Conservation (phyloP, 208 protist species). For the Phytomonas sp. region DNA sequence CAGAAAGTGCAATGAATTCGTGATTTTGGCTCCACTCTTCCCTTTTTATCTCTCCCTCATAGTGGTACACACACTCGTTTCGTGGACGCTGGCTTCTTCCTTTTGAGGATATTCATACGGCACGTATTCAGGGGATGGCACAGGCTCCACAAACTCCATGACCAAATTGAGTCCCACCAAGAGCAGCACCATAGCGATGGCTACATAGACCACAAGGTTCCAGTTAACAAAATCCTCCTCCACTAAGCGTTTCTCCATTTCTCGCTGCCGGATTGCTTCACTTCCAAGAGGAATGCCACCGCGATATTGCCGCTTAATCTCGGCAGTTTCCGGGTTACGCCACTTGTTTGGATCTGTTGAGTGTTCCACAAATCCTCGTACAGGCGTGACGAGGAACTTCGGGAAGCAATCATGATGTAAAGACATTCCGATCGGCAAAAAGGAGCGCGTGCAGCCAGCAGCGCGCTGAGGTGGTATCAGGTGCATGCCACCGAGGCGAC, state of each 20-base stretch:
- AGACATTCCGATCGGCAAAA: background rate
- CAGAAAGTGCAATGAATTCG: background rate
- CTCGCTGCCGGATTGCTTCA: constrained; percentile 24
- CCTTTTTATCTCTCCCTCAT: background rate
- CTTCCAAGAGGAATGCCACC: constrained; percentile 55
- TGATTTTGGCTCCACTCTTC: background rate
- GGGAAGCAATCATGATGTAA: background rate
- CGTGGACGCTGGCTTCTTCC: background rate
- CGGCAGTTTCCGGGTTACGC: constrained; percentile 51
- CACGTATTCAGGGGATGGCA: constrained; percentile 57
- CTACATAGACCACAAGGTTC: constrained; percentile 31
- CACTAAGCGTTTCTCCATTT: constrained; percentile 36
- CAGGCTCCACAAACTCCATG: constrained; percentile 47
- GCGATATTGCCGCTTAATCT: constrained; percentile 48
- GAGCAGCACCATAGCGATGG: constrained; percentile 26
- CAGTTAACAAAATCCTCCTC: constrained; percentile 60
- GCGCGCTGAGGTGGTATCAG: no score
- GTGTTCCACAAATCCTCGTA: constrained; percentile 42
- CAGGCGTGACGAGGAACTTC: background rate
- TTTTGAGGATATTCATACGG: constrained; percentile 28
- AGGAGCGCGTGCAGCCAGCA: background rate
- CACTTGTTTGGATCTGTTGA: constrained; percentile 56
- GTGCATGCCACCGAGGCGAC: background rate
- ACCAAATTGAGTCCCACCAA: constrained; percentile 45
- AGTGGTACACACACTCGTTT: background rate